These are phyloP conservation scores for Starmerella davenportii DNA, from an alignment of 805 yeast genomes.

Conservation along the genomic window DNA sequence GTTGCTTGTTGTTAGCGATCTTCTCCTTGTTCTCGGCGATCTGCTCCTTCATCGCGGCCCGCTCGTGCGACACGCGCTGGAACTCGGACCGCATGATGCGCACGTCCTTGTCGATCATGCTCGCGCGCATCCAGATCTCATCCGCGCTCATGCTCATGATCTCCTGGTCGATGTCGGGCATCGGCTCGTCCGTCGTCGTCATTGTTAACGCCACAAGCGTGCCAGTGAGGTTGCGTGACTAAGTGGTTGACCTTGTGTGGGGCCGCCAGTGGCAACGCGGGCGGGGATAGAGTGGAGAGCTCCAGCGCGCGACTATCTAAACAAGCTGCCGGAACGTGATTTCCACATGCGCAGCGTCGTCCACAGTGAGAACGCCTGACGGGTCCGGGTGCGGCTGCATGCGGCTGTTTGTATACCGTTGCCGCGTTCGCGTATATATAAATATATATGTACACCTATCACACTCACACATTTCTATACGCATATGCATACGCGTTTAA, in stretches of 20 bases:
- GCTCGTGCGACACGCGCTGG: conserved; percentile 80
- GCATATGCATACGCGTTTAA: no score
- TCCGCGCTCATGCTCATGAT: conserved; percentile 58
- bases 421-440: no score
- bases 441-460: no score
- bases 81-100: conserved; percentile 85
- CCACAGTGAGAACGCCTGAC: no score
- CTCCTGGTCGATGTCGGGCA: conserved; percentile 60
- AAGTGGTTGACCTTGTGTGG: neutral
- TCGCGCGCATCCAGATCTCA: conserved; percentile 72
- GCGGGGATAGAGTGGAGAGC: no score
- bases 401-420: no score
- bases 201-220: neutral
- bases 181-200: conserved; percentile 16
- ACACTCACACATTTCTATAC: no score
- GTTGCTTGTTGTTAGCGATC: conserved; percentile 83
- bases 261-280: neutral
- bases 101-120: conserved; percentile 82
- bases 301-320: no score
- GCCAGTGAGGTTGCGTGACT: neutral
- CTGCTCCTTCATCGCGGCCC: conserved; percentile 78
- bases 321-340: no score
- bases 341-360: no score
- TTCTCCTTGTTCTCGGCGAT: conserved; percentile 92
- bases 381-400: no score